phyloP scores from a whole-genome alignment of 2,329 filamentous ascomycete genomes.

The Aureobasidium namibiae region DNA sequence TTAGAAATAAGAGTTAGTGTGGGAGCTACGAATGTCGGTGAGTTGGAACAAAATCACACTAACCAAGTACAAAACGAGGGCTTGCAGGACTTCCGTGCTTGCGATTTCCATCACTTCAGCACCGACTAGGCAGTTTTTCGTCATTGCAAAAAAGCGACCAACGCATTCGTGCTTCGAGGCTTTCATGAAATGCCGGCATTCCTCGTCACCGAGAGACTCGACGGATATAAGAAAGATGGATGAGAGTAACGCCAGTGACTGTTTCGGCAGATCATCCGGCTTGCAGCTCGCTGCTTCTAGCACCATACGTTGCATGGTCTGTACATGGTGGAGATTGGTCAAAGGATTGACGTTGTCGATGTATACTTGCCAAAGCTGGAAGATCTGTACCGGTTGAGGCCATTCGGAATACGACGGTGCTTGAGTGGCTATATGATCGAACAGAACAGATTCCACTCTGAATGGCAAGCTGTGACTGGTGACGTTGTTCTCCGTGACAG shows the following conservation, averaged over 20 bases:
- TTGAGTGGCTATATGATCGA: background rate
- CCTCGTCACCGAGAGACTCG: constrained; percentile 33
- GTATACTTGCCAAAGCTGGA: constrained; percentile 46
- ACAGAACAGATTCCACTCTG: background rate
- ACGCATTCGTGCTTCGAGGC: background rate
- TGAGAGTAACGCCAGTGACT: constrained; percentile 45
- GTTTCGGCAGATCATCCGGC: constrained; percentile 22
- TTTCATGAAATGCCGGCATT: constrained; percentile 39
- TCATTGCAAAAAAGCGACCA: background rate
- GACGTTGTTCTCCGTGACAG: background rate
- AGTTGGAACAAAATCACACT: background rate
- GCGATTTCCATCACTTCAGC: constrained; percentile 57
- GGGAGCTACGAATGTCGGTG: too few relatives aligned
- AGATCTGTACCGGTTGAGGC: constrained; percentile 4
- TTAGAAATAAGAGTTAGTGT: background rate
- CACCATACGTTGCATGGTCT: constrained; percentile 45
- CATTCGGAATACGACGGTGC: background rate
- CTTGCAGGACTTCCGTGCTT: constrained; percentile 58
- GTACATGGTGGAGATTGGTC: constrained; percentile 60
- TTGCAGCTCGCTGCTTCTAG: constrained; percentile 27
- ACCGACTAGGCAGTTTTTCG: constrained; percentile 52
- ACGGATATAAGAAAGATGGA: constrained; percentile 48
- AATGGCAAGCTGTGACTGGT: background rate
- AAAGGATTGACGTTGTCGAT: constrained; percentile 64
- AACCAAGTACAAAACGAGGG: constrained; percentile 55